Evolutionary conservation across 768 basidiomycete species (phyloP), one percentile per base, ranked within the genome.

Genomic region (Rhodotorula toruloides): DNA sequence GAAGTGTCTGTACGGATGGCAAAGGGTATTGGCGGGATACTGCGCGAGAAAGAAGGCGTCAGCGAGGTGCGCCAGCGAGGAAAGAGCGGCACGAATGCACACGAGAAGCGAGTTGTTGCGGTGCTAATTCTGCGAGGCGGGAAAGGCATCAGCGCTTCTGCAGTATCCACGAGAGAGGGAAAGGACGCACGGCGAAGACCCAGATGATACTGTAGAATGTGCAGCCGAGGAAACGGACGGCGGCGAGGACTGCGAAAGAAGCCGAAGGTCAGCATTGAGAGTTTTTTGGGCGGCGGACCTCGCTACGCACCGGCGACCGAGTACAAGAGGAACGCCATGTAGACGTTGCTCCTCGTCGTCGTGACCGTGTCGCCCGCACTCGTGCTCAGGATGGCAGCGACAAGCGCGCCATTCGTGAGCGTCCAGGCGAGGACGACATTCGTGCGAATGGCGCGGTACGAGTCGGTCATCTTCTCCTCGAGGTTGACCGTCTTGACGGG

Each of bases 341-440:
- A 74, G 14, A 59, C 64, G 54, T 68, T 70, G 62, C 47, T 60
- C 60, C 25, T 32, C 34, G 58, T 57, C 49, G 71, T 60, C 22
- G 69, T 54, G 49, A 71, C 53, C 1, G 42, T 60, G 40, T 49
- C 39, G 40, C 65, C 58, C 6, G 72, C 72, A 2, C 63, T 57
- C 19, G 70, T 66, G 0, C 63, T 64, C 36, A 76, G 39, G 60
- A 75, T 72, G 2, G 62, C 73, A 13, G 71, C 72, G 42, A 72
- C 73, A 19, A 75, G 65, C 3, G 64, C 64, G 37, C 50, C 73
- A 78, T 96, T 96, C 52, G 86, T 86, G 75, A 97, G 78, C 14
- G 88, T 88, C 91, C 92, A 99, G 12, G 86, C 84, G 66, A 97
- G 80, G 71, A 97, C 77, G 13, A 94, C 62, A 83, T 94, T 94